Conservation (phyloP, 176 grass and related monocot species). For the Otatea glauca region DNA sequence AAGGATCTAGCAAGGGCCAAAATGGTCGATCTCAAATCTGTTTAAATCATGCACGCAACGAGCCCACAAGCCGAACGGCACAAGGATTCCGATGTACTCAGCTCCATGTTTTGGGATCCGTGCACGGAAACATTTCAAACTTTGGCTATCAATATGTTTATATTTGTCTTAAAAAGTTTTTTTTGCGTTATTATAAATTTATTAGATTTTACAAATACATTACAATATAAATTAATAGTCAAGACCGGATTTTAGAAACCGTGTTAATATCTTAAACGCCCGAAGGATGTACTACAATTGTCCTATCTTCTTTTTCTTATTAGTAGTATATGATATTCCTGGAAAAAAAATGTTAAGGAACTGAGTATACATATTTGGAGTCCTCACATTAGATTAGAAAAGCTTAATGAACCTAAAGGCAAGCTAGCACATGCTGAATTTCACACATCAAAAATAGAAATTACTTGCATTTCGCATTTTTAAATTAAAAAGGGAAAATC, state of each 20-base stretch:
- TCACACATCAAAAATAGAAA: background rate
- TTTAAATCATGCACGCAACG: background rate
- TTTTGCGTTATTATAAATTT: too few relatives aligned
- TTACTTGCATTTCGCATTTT: background rate
- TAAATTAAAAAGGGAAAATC: background rate
- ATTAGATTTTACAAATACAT: too few relatives aligned
- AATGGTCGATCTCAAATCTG: background rate
- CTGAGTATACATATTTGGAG: background rate
- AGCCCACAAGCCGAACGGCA: background rate
- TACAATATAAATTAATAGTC: too few relatives aligned
- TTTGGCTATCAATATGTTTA: too few relatives aligned
- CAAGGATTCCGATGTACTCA: background rate
- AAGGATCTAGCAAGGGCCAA: background rate
- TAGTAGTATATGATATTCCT: background rate
- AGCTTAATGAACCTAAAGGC: background rate
- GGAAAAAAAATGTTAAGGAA: background rate
- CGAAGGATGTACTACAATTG: background rate
- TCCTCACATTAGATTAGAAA: background rate
- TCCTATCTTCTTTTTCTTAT: too few relatives aligned
- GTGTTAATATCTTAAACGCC: too few relatives aligned
- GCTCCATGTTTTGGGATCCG: too few relatives aligned
- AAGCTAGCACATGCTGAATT: background rate
- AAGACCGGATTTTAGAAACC: too few relatives aligned
- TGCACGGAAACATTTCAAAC: too few relatives aligned
- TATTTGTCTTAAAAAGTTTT: too few relatives aligned